Base-by-base conservation (phyloP, 2,329 filamentous ascomycete genomes). In the Fusarium scirpi region DNA sequence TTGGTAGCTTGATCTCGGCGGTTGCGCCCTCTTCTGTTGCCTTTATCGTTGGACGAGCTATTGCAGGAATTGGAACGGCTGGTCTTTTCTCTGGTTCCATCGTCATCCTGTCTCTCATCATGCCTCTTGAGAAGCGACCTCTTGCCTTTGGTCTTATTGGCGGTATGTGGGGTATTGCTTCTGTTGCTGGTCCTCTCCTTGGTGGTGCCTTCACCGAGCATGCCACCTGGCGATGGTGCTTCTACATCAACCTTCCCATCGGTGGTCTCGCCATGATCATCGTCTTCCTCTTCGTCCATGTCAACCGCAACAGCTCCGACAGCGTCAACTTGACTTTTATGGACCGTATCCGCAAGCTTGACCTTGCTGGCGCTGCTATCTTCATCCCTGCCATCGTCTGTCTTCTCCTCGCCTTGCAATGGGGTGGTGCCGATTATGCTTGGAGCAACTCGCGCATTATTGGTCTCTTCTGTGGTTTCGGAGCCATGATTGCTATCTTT, bases 81-180 rank as follows among this genome's bases (percentile, higher is more conserved):
- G 85, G 85, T 25, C 74, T 87, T 54, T 84, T 86, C 57, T 84
- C 84, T 2, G 85, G 85, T 20, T 81, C 82, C 44, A 82, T 85
- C 24, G 82, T 85, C 43, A 84, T 86, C 51, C 76, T 86, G 58
- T 79, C 79, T 13, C 80, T 83, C 43, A 81, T 82, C 8, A 79
- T 89, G 49, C 87, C 87, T 7, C 81, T 89, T 11, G 77, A 83
- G 10, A 85, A 87, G 71, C 81, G 87, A 32, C 87, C 84, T 10
- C 77, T 86, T 30, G 86, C 85, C 25, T 87, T 87, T 57, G 87
- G 86, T 27, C 75, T 88, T 43, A 81, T 89, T 43, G 85, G 85
- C 13, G 85, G 82, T 52, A 86, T 88, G 80, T 89, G 85, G 77
- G 87, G 87, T 18, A 82, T 90, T 52, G 86, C 86, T 44, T 81